Evolutionary conservation across 1,284 basidiomycete genomes (phyloP).

Genomic region (Sporisorium reilianum): DNA sequence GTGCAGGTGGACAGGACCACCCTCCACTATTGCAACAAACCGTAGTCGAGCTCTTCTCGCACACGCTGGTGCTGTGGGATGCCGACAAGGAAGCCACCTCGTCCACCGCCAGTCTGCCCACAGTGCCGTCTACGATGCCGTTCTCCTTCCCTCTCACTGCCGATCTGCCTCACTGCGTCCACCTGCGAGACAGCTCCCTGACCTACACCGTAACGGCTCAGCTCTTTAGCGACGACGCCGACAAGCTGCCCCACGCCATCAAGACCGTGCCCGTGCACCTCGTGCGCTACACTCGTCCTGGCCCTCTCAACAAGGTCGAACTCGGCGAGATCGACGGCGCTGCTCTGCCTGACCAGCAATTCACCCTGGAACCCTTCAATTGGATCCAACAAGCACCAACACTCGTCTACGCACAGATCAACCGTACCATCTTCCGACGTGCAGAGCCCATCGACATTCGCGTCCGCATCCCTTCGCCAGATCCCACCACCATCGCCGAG

Average conservation of each 20-base stretch:
- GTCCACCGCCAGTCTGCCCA: conserved; percentile 25
- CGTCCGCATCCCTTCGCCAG: conserved; percentile 62
- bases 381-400: conserved; percentile 56
- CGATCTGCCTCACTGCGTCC: conserved; percentile 67
- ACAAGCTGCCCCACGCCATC: conserved; percentile 27
- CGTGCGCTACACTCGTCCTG: conserved; percentile 59
- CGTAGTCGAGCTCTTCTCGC: conserved; percentile 54
- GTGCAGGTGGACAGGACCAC: too few relatives aligned
- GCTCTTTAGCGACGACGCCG: conserved; percentile 40
- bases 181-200: conserved; percentile 55
- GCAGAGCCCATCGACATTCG: conserved; percentile 63
- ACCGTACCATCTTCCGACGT: conserved; percentile 62
- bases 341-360: conserved; percentile 24
- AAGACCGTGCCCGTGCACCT: conserved; percentile 58
- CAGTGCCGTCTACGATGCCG: conserved; percentile 56
- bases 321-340: conserved; percentile 33
- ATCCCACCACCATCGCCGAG: conserved; percentile 45
- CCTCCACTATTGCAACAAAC: neutral
- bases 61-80: conserved; percentile 55
- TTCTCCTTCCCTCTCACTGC: conserved; percentile 63
- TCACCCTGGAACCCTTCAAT: conserved; percentile 47
- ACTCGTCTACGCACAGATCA: conserved; percentile 55
- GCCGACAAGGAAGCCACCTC: conserved; percentile 21
- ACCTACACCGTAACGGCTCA: conserved; percentile 57
- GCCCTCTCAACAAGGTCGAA: conserved; percentile 33